phyloP scores from a whole-genome alignment of 495 filamentous ascomycete genomes.

The Trichoderma orchidacearum region DNA sequence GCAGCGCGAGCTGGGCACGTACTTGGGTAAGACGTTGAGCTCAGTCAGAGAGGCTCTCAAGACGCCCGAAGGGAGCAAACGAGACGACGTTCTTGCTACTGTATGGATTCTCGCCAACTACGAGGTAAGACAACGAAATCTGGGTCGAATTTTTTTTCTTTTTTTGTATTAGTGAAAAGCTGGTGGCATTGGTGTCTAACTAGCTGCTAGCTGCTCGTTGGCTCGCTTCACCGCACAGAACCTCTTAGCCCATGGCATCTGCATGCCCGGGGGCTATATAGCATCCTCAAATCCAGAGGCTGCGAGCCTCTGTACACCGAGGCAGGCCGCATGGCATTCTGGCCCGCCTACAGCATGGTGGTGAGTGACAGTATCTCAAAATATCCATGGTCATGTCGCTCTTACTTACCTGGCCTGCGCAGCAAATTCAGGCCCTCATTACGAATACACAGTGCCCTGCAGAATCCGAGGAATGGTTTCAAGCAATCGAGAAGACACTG shows the following conservation, averaged over 20 bases:
- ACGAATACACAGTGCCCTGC: not conserved
- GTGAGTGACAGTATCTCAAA: not conserved
- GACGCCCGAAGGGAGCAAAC: not conserved
- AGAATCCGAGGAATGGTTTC: not conserved
- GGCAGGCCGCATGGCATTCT: not conserved
- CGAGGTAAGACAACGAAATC: not conserved
- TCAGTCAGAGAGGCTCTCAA: not conserved
- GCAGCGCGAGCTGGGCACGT: not conserved
- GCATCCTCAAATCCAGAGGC: not conserved
- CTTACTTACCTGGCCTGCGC: not conserved
- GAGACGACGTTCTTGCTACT: slow-evolving; percentile 1
- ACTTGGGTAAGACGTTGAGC: not conserved
- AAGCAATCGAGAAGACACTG: not conserved
- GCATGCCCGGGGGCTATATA: not conserved
- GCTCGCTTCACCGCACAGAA: not conserved
- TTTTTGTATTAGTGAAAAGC: too few species aligned
- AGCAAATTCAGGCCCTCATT: not conserved
- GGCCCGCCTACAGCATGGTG: not conserved
- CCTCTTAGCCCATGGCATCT: slow-evolving; percentile 1
- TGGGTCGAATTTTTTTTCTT: too few species aligned
- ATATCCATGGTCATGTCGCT: not conserved
- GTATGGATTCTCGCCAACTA: slow-evolving; percentile 3
- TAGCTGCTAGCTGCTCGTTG: not conserved
- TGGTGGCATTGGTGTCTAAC: too few species aligned
- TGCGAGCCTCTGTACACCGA: not conserved